Evolutionary conservation across 441 rosid species (phyloP).

Genomic region (Viola pubescens): DNA sequence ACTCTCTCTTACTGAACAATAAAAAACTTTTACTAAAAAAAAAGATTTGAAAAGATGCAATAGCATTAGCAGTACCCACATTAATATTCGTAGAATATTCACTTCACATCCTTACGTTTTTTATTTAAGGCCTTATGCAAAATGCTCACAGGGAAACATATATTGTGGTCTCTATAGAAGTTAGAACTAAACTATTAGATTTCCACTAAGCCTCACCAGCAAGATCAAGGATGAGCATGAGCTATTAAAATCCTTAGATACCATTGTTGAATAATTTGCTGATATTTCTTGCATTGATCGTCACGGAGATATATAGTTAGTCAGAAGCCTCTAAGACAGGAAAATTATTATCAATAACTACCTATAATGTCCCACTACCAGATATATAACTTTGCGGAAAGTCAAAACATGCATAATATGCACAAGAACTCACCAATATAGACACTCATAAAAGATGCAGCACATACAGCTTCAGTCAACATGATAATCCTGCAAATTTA

Average conservation of each 20-base stretch:
- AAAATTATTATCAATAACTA: conserved; percentile 1
- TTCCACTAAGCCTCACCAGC: too few relatives aligned
- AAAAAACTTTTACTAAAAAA: background rate
- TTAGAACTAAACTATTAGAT: too few relatives aligned
- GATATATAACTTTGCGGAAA: conserved; percentile 3
- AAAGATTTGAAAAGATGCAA: conserved; percentile 1
- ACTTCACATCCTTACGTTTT: too few relatives aligned
- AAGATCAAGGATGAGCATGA: too few relatives aligned
- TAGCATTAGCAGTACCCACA: too few relatives aligned
- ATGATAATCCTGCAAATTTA: conserved; percentile 70
- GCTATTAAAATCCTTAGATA: background rate
- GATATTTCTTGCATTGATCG: background rate
- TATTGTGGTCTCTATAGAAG: too few relatives aligned
- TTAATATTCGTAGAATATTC: too few relatives aligned
- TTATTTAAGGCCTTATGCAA: too few relatives aligned
- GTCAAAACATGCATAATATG: background rate
- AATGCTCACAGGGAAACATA: too few relatives aligned
- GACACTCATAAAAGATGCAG: conserved; percentile 67
- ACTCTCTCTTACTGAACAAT: too few relatives aligned
- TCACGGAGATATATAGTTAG: background rate
- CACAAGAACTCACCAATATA: conserved; percentile 64
- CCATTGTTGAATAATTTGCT: background rate
- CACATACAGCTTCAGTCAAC: conserved; percentile 74
- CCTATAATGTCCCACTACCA: background rate
- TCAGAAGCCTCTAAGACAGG: background rate